phyloP scores from a whole-genome alignment of 257 asterid species.

The Solanum paucissectum region DNA sequence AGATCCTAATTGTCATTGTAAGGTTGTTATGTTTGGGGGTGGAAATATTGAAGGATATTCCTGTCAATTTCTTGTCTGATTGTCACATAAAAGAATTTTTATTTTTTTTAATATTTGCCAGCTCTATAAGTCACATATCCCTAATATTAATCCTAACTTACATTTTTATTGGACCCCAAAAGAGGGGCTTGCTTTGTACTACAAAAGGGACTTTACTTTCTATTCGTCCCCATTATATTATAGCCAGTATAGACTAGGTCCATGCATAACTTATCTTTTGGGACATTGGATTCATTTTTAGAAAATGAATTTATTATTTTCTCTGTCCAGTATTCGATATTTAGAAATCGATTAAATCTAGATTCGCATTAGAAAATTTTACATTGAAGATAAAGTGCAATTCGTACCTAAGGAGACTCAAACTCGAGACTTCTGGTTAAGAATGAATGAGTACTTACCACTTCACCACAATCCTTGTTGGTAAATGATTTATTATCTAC shows the following conservation, averaged over 20 bases:
- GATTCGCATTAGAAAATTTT: too few species aligned
- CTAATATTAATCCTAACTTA: not conserved
- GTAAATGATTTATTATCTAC: too few species aligned
- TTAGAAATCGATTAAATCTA: too few species aligned
- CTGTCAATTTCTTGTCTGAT: not conserved
- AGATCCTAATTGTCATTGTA: not conserved
- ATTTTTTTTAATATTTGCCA: not conserved
- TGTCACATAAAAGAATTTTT: not conserved
- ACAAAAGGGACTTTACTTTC: not conserved
- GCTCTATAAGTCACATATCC: not conserved
- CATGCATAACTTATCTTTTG: not conserved
- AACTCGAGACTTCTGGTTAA: fast-evolving
- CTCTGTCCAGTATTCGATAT: not conserved
- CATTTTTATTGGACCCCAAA: not conserved
- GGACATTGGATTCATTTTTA: not conserved
- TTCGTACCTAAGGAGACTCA: too few species aligned
- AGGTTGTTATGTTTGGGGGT: not conserved
- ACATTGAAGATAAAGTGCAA: too few species aligned
- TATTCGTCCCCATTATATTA: not conserved
- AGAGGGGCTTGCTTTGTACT: not conserved
- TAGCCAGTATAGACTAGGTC: not conserved
- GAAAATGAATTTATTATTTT: not conserved
- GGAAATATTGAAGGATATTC: not conserved
- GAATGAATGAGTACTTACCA: too few species aligned
- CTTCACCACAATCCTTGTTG: too few species aligned